Percentiles rank a stretch among this genome's conserved stretches.
These are phyloP conservation scores for Thraustotheca clavata DNA, from an alignment of 352 stramenopile genomes.

Conservation along the genomic window DNA sequence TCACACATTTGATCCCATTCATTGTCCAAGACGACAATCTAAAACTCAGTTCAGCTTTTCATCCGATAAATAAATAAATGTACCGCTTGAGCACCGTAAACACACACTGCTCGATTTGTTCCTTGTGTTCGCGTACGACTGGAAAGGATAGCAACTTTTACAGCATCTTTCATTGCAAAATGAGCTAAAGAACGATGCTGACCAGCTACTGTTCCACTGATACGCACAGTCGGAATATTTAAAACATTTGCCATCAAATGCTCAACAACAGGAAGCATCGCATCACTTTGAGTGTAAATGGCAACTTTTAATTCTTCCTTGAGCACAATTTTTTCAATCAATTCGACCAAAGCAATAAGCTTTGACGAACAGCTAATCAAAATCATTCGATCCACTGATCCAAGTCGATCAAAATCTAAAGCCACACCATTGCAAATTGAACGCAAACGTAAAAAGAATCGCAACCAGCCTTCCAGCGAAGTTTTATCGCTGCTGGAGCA, in stretches of 20 bases:
- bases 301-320: slow-evolving; percentile 63
- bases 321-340: slow-evolving; percentile 43
- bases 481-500: slow-evolving; percentile 38
- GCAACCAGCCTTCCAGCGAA: slow-evolving; percentile 50
- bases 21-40: slow-evolving; percentile 68
- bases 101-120: slow-evolving; percentile 38
- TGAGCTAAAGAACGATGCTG: slow-evolving; percentile 60
- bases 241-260: slow-evolving; percentile 47
- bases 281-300: slow-evolving; percentile 66
- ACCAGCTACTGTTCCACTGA: slow-evolving; percentile 42
- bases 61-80: too few species aligned
- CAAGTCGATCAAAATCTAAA: slow-evolving; percentile 69
- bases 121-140: slow-evolving; percentile 40
- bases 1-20: slow-evolving; percentile 76
- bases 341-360: slow-evolving; percentile 38
- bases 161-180: slow-evolving; percentile 47
- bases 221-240: slow-evolving; percentile 50
- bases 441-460: slow-evolving; percentile 52
- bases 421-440: slow-evolving; percentile 77
- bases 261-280: slow-evolving; percentile 66
- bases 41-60: too few species aligned
- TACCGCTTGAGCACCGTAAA: slow-evolving; percentile 60
- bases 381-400: slow-evolving; percentile 49
- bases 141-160: slow-evolving; percentile 62
- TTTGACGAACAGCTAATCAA: slow-evolving; percentile 56